phyloP scores from a whole-genome alignment of 306 rosid genomes.

The Quercus engelmannii region DNA sequence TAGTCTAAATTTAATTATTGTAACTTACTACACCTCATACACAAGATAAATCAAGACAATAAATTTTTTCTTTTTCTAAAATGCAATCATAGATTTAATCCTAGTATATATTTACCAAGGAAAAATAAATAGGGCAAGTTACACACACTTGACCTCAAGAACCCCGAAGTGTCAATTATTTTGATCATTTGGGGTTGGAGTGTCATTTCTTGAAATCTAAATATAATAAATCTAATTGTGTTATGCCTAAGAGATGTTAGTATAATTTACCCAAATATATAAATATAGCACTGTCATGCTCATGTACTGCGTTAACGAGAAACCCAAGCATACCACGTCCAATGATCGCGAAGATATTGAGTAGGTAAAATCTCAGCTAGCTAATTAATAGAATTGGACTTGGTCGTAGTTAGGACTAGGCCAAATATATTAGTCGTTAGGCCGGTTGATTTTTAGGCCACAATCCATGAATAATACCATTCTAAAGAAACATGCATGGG shows the following conservation, averaged over 20 bases:
- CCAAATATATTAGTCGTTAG: constrained; percentile 43
- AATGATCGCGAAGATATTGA: constrained; percentile 26
- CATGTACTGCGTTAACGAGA: background rate
- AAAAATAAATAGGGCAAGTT: background rate
- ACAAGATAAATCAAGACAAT: background rate
- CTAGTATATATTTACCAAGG: background rate
- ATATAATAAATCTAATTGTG: too few relatives aligned
- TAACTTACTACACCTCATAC: background rate
- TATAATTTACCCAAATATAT: too few relatives aligned
- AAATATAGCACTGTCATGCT: background rate
- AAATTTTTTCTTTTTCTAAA: background rate
- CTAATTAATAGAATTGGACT: constrained; percentile 24
- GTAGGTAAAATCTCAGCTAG: constrained; percentile 43
- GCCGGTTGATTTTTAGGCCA: constrained; percentile 43
- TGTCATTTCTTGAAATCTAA: too few relatives aligned
- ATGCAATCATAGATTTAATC: background rate
- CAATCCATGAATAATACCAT: background rate
- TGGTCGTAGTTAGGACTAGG: constrained; percentile 45
- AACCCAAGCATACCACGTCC: constrained; percentile 1
- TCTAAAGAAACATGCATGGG: background rate
- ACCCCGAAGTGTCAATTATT: too few relatives aligned
- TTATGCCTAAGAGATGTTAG: too few relatives aligned
- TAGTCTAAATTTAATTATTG: too few relatives aligned
- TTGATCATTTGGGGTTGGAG: too few relatives aligned
- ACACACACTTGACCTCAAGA: too few relatives aligned